These are phyloP conservation scores for Oldenlandia corymbosa DNA, from an alignment of 257 asterid genomes.

Conservation along the genomic window DNA sequence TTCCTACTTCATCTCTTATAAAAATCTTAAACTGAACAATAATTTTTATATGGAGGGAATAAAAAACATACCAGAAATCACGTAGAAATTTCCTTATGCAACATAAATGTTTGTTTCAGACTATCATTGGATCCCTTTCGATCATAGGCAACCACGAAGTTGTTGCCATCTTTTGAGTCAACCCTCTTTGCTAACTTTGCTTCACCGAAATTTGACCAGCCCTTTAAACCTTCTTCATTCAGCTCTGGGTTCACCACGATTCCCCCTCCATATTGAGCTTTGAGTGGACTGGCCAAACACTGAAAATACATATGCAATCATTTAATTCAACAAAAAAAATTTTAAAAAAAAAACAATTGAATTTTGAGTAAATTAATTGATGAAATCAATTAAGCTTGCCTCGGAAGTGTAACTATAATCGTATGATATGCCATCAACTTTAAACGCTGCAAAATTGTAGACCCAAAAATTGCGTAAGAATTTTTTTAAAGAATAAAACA, in stretches of 20 bases:
- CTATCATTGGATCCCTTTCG: slow-evolving; percentile 30
- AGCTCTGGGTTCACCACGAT: slow-evolving; percentile 53
- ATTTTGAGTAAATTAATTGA: too few relatives aligned
- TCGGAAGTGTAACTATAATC: slow-evolving; percentile 41
- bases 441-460: slow-evolving; percentile 19
- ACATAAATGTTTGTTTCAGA: slow-evolving; percentile 32
- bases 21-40: too few relatives aligned
- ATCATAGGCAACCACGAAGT: slow-evolving; percentile 32
- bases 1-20: too few relatives aligned
- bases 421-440: slow-evolving; percentile 37
- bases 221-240: slow-evolving; percentile 35
- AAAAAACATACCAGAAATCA: slow-evolving; percentile 74
- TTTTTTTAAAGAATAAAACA: neutral
- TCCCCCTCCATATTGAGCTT: slow-evolving; percentile 61
- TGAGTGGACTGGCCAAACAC: slow-evolving; percentile 47
- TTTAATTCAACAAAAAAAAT: neutral
- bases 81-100: slow-evolving; percentile 42
- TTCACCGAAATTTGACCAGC: slow-evolving; percentile 42
- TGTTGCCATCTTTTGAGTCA: slow-evolving; percentile 41
- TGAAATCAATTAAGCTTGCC: slow-evolving; percentile 22
- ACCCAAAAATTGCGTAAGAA: neutral
- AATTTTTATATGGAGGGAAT: too few relatives aligned
- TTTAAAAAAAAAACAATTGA: neutral
- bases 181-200: slow-evolving; percentile 23
- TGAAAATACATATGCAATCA: slow-evolving; percentile 1